Evolutionary conservation across 345 rosid genomes (phyloP), one percentile per base, ranked within the genome.

Genomic region (Mangifera indica): DNA sequence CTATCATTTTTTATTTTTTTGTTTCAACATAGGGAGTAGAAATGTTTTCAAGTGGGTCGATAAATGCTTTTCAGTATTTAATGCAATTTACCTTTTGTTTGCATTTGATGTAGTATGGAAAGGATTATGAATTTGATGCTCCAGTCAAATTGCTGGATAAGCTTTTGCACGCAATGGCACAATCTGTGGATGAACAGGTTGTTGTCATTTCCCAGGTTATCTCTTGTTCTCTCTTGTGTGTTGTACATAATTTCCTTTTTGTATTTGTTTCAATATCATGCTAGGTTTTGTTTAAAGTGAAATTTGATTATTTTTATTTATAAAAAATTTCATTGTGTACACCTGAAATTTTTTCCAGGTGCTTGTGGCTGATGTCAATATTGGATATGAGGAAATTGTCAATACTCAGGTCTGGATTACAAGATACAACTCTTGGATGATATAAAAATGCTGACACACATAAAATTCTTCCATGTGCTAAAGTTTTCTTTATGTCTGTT

Each of bases 61-160:
- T 24, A 6, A 46, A 64, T 64, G 55, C 17, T 10, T 49, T 49
- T 20, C 10, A 15, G 17, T 18, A 4, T 29, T 29, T 21, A 1
- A n/a, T n/a, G 58, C 45, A 13, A 56, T 57, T 14, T 63, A 54
- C 37, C 20, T 63, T 15, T 9, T 54, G 20, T 70, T 61, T 58
- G 48, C 46, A 24, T 55, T 74, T 55, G 20, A 68, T 77, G 45
- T 87, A 91, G 98, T 91, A 93, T 77, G 96, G 98, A 49, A 93
- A 93, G 87, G 97, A 91, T 54, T 93, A 91, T 64, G 98, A 93
- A 74, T 93, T 87, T 72, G 97, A 93, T 81, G 95, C 98, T 67
- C 97, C 98, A 2, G 98, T 91, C 46, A 93, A 93, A 77, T 84
- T 93, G 44, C 82, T 91, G 84, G 93, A 90, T 76, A 91, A 90